phyloP scores from a whole-genome alignment of 2,329 filamentous ascomycete species.

The Colletotrichum orbiculare region DNA sequence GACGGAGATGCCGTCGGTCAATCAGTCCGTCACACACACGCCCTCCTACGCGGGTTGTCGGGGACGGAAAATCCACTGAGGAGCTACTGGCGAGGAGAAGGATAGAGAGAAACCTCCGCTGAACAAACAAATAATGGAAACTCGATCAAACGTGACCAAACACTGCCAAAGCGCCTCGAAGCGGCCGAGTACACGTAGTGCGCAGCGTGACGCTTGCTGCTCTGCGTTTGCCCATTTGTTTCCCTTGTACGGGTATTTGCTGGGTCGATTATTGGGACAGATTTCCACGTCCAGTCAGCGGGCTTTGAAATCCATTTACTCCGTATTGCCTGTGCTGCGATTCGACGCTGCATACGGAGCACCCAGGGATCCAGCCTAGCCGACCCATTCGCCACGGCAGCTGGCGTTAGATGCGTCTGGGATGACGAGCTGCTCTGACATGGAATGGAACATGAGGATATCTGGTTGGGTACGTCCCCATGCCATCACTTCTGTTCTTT shows the following conservation, averaged over 20 bases:
- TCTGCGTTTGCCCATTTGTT: background rate
- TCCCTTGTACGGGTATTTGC: background rate
- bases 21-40: background rate
- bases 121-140: conserved; percentile 21
- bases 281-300: background rate
- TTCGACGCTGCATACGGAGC: background rate
- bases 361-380: no score
- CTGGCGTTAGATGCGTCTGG: conserved; percentile 13
- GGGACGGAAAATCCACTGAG: conserved; percentile 1
- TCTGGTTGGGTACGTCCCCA: no score
- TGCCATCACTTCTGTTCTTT: no score
- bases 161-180: background rate
- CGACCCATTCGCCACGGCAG: background rate
- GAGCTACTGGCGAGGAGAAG: background rate
- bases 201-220: background rate
- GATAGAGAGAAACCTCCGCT: background rate
- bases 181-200: background rate
- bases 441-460: no score
- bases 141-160: background rate
- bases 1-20: conserved; percentile 11
- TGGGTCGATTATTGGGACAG: background rate
- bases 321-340: conserved; percentile 7
- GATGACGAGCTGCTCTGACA: conserved; percentile 11
- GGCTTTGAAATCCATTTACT: conserved; percentile 5
- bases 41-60: background rate